A percentile compares a stretch with the other conserved stretches of the same genome.
phyloP scores from a whole-genome alignment of 345 rosid genomes.

The Pseudoturritis turrita region DNA sequence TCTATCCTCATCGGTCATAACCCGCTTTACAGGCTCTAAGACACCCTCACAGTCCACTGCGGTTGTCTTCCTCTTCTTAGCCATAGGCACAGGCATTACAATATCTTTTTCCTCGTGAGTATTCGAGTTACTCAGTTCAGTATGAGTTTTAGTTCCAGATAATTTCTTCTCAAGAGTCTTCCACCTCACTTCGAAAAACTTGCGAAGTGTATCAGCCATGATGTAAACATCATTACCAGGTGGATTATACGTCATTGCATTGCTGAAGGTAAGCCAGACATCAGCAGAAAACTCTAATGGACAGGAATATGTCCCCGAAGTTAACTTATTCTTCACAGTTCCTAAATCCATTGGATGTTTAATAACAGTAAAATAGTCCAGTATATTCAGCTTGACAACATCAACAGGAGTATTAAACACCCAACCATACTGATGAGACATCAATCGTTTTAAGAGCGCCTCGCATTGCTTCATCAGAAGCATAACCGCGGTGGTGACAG shows the following conservation, averaged over 20 bases:
- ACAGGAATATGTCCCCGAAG: conserved; percentile 50
- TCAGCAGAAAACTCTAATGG: conserved; percentile 70
- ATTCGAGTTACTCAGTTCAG: background rate
- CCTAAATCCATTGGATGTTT: conserved; percentile 91
- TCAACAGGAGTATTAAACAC: conserved; percentile 73
- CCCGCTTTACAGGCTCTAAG: conserved; percentile 35
- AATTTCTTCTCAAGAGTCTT: conserved; percentile 75
- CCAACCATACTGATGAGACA: conserved; percentile 68
- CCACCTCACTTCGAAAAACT: conserved; percentile 74
- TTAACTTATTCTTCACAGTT: conserved; percentile 60
- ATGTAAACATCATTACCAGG: conserved; percentile 62
- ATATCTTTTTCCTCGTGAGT: background rate
- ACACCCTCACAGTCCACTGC: conserved; percentile 30
- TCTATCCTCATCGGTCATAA: conserved; percentile 51
- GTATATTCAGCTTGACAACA: conserved; percentile 64
- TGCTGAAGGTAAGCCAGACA: conserved; percentile 72
- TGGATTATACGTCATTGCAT: conserved; percentile 84
- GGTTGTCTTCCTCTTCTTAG: conserved; percentile 42
- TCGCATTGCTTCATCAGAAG: conserved; percentile 68
- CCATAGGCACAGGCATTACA: conserved; percentile 22
- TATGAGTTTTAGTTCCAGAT: conserved; percentile 18
- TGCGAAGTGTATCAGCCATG: conserved; percentile 68
- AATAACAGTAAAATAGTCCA: conserved; percentile 71
- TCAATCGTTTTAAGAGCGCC: conserved; percentile 51
- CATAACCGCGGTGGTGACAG: conserved; percentile 29